Conservation (phyloP, 176 grass and related monocot genomes). For the Canna indica region DNA sequence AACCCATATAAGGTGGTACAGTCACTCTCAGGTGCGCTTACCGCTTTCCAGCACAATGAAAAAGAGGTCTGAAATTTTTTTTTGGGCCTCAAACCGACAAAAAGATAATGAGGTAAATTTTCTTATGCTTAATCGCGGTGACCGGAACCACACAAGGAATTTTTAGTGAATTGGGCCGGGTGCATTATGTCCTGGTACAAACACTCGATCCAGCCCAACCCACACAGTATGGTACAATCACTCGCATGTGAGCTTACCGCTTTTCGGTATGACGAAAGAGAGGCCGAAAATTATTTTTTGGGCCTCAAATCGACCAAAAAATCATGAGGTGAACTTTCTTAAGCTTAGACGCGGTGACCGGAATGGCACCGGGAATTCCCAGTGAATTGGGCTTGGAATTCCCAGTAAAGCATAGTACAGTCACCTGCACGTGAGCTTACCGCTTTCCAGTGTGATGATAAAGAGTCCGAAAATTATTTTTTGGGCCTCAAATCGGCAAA, state of each 20-base stretch:
- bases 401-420: too few relatives aligned
- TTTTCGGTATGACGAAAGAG: too few relatives aligned
- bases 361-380: too few relatives aligned
- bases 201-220: too few relatives aligned
- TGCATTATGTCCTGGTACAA: too few relatives aligned
- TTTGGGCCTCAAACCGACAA: not conserved
- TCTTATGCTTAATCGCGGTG: not conserved
- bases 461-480: not conserved
- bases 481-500: not conserved
- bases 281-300: not conserved
- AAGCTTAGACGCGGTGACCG: not conserved
- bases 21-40: not conserved
- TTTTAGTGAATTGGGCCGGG: too few relatives aligned
- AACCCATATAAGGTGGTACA: not conserved
- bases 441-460: not conserved
- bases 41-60: not conserved
- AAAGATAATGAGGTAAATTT: accelerated
- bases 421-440: too few relatives aligned
- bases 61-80: not conserved
- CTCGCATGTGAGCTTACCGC: not conserved
- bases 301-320: not conserved
- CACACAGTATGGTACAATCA: too few relatives aligned
- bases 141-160: too few relatives aligned
- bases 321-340: not conserved
- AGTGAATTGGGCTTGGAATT: too few relatives aligned